phyloP scores from a whole-genome alignment of 1,139 yeast species.

The Blastobotrys aristatus region DNA sequence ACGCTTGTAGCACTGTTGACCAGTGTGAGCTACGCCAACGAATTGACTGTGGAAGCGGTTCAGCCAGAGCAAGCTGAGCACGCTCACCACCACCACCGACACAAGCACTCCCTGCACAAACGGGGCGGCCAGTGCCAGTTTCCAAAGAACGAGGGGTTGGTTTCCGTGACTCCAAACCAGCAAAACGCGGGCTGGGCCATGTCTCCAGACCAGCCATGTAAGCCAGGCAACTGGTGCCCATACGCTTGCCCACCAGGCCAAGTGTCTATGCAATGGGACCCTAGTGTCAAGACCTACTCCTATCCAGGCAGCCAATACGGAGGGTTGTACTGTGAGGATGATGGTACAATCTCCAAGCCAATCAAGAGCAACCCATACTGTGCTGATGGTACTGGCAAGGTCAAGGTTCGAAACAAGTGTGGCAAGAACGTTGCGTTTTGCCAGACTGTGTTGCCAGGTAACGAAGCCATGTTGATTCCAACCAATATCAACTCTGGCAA shows the following conservation, averaged over 20 bases:
- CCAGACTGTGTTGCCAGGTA: slow-evolving; percentile 90
- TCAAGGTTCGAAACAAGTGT: slow-evolving; percentile 50
- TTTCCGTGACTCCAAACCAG: slow-evolving; percentile 54
- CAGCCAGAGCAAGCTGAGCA: background rate
- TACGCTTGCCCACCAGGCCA: slow-evolving; percentile 86
- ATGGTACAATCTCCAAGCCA: slow-evolving; percentile 65
- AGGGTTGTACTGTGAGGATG: slow-evolving; percentile 67
- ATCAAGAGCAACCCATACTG: slow-evolving; percentile 58
- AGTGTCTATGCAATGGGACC: slow-evolving; percentile 68
- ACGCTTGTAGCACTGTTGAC: slow-evolving; percentile 2
- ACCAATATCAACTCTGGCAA: slow-evolving; percentile 52
- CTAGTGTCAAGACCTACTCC: slow-evolving; percentile 71
- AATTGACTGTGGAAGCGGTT: slow-evolving; percentile 1
- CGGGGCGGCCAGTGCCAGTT: slow-evolving; percentile 45
- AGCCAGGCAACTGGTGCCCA: slow-evolving; percentile 74
- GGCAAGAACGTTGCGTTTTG: slow-evolving; percentile 65
- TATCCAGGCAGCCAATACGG: slow-evolving; percentile 80
- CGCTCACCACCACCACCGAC: slow-evolving; percentile 5
- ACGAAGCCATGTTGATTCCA: slow-evolving; percentile 91
- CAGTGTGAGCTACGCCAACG: slow-evolving; percentile 2
- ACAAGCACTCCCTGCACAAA: background rate
- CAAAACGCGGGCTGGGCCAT: slow-evolving; percentile 83
- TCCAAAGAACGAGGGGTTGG: slow-evolving; percentile 62
- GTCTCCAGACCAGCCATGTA: slow-evolving; percentile 69
- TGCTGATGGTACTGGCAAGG: slow-evolving; percentile 66